Base-by-base conservation (phyloP, 495 filamentous ascomycete genomes). In the Hypoxylon cercidicola region DNA sequence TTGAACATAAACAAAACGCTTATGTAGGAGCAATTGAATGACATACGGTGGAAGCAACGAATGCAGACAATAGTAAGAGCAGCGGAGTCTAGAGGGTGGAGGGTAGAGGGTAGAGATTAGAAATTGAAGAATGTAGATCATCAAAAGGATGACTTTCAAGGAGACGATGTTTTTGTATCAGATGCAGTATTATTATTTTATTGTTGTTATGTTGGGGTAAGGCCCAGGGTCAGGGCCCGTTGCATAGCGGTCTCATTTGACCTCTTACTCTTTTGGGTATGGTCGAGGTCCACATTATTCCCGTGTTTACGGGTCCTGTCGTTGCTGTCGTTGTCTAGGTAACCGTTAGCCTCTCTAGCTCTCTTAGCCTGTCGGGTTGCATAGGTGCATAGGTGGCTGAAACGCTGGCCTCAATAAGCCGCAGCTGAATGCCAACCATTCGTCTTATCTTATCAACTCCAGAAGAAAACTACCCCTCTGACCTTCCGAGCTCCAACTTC, bases 161-260 rank as follows among this genome's bases (percentile, higher is more conserved):
- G 53, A 56, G 69, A 72, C 34, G 71, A 62, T 72, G 71, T 71
- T 71, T 72, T 74, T 71, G 69, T 72, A 71, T 63, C 51, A 60
- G 40, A 57, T 51, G 34, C 44, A 15, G 34, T 54, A 72, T 67
- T 64, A 64, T 71, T 61, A 58, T 66, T 62, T 65, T 66, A 62
- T 74, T 73, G 60, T 73, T 74, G 63, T 74, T 74, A 67, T 72
- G 66, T 73, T 65, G 65, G 63, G 57, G 57, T 64, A 62, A n/a
- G 57, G 52, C 40, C 58, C 49, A 44, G 30, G 11, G 15, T 60
- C 44, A 18, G 39, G 57, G n/a, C 51, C 25, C 37, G 49, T 55
- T 55, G 62, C 55, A 62, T 55, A 46, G 44, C 52, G 10, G 55
- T 67, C 35, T 65, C 68, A 67, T 62, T 51, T 58, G 69, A 62